Conservation (phyloP, 2,329 filamentous ascomycete genomes). For the Fusarium sp. region DNA sequence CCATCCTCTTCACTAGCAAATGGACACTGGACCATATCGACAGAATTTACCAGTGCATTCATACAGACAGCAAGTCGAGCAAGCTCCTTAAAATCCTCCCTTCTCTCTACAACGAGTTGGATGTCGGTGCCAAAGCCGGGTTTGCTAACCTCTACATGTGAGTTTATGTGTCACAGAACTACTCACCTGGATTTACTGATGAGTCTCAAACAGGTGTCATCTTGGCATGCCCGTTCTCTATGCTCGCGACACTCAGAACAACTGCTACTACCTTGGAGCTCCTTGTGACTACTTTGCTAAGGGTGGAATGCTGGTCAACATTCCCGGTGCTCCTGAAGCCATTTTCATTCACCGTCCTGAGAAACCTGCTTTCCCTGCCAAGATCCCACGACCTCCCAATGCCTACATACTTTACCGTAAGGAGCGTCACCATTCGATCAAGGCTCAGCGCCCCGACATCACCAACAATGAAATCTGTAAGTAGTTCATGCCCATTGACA, state of each 20-base stretch:
- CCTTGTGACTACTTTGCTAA: conserved; percentile 38
- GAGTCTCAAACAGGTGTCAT: conserved; percentile 3
- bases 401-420: conserved; percentile 55
- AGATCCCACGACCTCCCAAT: conserved; percentile 52
- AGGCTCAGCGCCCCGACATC: conserved; percentile 47
- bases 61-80: neutral
- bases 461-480: conserved; percentile 56
- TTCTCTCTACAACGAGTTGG: conserved; percentile 28
- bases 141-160: conserved; percentile 41
- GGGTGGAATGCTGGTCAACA: conserved; percentile 31
- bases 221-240: conserved; percentile 39
- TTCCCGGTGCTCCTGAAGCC: conserved; percentile 23
- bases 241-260: conserved; percentile 37
- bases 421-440: conserved; percentile 49
- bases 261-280: conserved; percentile 41
- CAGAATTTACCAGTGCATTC: conserved; percentile 28
- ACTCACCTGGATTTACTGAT: neutral
- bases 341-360: conserved; percentile 22
- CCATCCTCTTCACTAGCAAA: neutral
- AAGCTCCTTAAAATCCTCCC: conserved; percentile 30
- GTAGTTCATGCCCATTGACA: conserved; percentile 17
- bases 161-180: neutral
- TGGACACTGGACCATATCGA: conserved; percentile 16
- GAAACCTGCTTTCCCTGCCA: neutral
- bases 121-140: conserved; percentile 29